Base-by-base conservation (phyloP, 2,329 filamentous ascomycete genomes). In the Pseudogymnoascus sp. region DNA sequence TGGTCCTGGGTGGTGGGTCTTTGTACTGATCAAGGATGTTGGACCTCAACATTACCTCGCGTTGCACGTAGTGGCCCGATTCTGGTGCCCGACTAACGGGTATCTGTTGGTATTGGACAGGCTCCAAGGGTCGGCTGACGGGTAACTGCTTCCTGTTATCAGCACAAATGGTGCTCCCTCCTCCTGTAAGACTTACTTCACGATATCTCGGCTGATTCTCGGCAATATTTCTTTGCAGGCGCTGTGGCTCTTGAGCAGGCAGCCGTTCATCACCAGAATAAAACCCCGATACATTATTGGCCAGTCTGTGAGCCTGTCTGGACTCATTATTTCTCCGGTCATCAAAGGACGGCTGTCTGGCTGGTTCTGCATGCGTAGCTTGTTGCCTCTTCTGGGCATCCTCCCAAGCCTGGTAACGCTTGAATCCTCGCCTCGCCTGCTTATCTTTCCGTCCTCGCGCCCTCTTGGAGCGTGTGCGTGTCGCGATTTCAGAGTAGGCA, bases 351-450 rank as follows among this genome's bases (percentile, higher is more conserved):
- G 33, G 21, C 19, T 62, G 38, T 17, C 59, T 11, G 21, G 7
- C 10, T 23, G 42, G 44, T 23, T 10, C 21, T 19, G 4, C 33
- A 42, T 23, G 42, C 1, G 60, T 23, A 35, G 17, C 31, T 36
- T 70, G 67, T 59, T 65, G 68, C 60, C 73, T 67, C 31, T 65
- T 66, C 6, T 71, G 21, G 21, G 73, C 73, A 35, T 73, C 67
- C n/a, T 74, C 66, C 68, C 69, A 74, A n/a, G 73, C 72, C 62
- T 71, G 71, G 62, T 74, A 74, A 21, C 73, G 69, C 60, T 71
- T 70, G 62, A 73, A 72, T 15, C 72, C 71, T 38, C 69, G 68
- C 36, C 71, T 70, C 1, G 67, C 64, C 61, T 64, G 70, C 62
- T 68, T 71, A 13, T 68, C 64, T 47, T 62, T 61, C 15, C 57